Evolutionary conservation across 2,329 filamentous ascomycete species (phyloP).

Genomic region (Xylaria digitata): DNA sequence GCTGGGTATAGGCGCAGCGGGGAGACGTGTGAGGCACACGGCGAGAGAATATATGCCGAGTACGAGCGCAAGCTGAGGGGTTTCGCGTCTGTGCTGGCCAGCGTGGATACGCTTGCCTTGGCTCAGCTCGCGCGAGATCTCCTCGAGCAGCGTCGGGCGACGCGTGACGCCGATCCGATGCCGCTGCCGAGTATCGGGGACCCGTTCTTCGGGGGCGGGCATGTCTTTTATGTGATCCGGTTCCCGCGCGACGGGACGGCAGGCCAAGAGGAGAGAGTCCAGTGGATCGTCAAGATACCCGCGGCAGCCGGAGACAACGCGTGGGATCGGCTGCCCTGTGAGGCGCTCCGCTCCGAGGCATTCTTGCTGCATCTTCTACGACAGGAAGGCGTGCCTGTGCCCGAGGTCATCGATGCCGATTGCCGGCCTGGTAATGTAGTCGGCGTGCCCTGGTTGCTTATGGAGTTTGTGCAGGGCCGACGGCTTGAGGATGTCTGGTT

Average conservation of each 20-base stretch:
- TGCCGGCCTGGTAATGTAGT: slow-evolving; percentile 25
- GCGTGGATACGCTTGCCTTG: slow-evolving; percentile 39
- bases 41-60: neutral
- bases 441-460: slow-evolving; percentile 35
- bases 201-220: slow-evolving; percentile 42
- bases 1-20: neutral
- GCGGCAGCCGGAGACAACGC: slow-evolving; percentile 35
- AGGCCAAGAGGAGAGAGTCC: neutral
- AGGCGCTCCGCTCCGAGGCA: slow-evolving; percentile 41
- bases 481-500: slow-evolving; percentile 46
- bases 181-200: slow-evolving; percentile 33
- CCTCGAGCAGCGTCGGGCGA: slow-evolving; percentile 28
- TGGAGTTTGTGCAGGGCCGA: slow-evolving; percentile 39
- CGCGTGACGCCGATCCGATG: slow-evolving; percentile 1
- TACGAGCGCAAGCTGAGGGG: slow-evolving; percentile 26
- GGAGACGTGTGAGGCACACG: neutral
- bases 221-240: slow-evolving; percentile 42
- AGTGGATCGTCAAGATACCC: slow-evolving; percentile 47
- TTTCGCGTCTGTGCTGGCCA: slow-evolving; percentile 39
- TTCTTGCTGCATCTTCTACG: slow-evolving; percentile 40
- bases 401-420: slow-evolving; percentile 43
- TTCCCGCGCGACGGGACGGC: slow-evolving; percentile 25
- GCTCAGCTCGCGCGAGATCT: slow-evolving; percentile 37
- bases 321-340: slow-evolving; percentile 39
- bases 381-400: slow-evolving; percentile 40